Conservation (phyloP, 371 early-diverging fungal species). For the Batrachochytrium dendrobatidis region DNA sequence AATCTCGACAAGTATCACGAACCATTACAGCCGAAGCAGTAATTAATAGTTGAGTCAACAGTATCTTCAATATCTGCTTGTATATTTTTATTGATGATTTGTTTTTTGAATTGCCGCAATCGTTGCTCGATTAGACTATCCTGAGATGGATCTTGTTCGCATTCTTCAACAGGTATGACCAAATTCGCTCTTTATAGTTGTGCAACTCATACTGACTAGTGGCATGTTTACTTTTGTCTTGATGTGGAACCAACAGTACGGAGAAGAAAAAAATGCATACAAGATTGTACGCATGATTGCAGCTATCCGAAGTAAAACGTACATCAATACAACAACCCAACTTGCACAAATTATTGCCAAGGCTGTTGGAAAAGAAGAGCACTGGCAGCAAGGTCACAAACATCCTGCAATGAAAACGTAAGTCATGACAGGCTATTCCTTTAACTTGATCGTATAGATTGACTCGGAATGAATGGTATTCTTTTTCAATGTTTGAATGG, state of each 20-base stretch:
- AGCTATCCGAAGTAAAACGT: constrained; percentile 37
- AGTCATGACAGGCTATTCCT: constrained; percentile 30
- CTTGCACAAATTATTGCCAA: constrained; percentile 44
- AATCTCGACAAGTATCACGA: constrained; percentile 3
- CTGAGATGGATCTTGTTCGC: too few species aligned
- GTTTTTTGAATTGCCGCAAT: too few species aligned
- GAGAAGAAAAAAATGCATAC: constrained; percentile 47
- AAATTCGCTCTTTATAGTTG: too few species aligned
- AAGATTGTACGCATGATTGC: constrained; percentile 61
- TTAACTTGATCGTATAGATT: not conserved
- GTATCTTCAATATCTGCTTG: too few species aligned
- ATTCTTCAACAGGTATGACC: too few species aligned
- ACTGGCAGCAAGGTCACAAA: constrained; percentile 7
- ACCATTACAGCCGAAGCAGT: constrained; percentile 26
- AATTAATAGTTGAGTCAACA: constrained; percentile 41
- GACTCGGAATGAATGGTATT: too few species aligned
- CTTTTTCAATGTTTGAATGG: not conserved
- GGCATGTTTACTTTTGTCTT: not conserved
- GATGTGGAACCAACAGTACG: constrained; percentile 4
- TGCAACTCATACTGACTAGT: too few species aligned
- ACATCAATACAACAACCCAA: constrained; percentile 48
- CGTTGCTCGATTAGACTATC: too few species aligned
- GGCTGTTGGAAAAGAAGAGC: constrained; percentile 1
- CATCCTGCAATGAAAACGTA: constrained; percentile 34
- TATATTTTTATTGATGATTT: too few species aligned